Percentiles rank a stretch among this genome's conserved stretches.
These are phyloP conservation scores for Trichoderma gracile DNA, from an alignment of 2,329 filamentous ascomycete species.

Conservation along the genomic window DNA sequence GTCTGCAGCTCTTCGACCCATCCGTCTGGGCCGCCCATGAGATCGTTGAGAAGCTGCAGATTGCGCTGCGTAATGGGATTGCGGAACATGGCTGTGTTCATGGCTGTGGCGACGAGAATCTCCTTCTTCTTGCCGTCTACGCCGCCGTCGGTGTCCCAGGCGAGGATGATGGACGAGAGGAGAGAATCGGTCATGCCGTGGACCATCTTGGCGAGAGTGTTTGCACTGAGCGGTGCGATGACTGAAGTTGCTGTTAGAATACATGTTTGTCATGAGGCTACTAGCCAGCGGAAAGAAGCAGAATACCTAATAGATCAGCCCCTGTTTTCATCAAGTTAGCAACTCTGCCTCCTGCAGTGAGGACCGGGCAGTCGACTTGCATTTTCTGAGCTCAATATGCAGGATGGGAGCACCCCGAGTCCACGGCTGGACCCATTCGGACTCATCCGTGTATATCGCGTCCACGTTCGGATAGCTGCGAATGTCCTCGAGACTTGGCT, in stretches of 20 bases:
- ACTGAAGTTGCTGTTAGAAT: slow-evolving; percentile 48
- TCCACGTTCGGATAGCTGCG: slow-evolving; percentile 69
- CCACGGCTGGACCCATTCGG: slow-evolving; percentile 83
- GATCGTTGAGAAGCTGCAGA: slow-evolving; percentile 66
- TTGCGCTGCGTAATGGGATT: slow-evolving; percentile 80
- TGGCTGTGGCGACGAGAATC: slow-evolving; percentile 76
- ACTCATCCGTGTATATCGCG: slow-evolving; percentile 76
- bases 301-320: slow-evolving; percentile 62
- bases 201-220: slow-evolving; percentile 80
- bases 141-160: slow-evolving; percentile 78
- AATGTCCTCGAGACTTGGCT: slow-evolving; percentile 67
- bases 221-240: slow-evolving; percentile 79
- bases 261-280: neutral
- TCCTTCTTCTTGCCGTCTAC: slow-evolving; percentile 60
- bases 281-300: neutral
- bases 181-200: slow-evolving; percentile 77
- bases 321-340: neutral
- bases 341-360: neutral
- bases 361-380: slow-evolving; percentile 25
- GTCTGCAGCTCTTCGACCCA: slow-evolving; percentile 70
- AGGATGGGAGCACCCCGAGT: slow-evolving; percentile 74
- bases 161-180: slow-evolving; percentile 71
- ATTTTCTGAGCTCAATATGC: slow-evolving; percentile 82
- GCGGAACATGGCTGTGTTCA: slow-evolving; percentile 90
- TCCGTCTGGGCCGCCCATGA: slow-evolving; percentile 63